Percentiles rank a stretch among this genome's conserved stretches.
These are phyloP conservation scores for Termitomyces sp. DNA, from an alignment of 768 basidiomycete species.

Conservation along the genomic window DNA sequence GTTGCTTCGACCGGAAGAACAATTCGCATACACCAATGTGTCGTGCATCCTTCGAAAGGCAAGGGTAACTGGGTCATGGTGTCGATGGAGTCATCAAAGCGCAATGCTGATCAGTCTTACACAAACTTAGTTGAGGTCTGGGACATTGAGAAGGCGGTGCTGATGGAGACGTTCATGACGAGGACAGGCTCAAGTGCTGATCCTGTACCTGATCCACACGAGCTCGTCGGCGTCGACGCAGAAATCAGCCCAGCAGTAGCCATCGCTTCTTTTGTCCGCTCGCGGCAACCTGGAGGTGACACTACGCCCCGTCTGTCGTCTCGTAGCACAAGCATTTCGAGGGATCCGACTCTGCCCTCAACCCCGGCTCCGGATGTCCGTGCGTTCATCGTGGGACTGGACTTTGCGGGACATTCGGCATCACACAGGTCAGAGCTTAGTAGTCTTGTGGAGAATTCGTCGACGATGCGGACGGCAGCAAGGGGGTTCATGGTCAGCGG, in stretches of 20 bases:
- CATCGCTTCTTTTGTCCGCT: slow-evolving; percentile 77
- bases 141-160: slow-evolving; percentile 80
- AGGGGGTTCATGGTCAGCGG: slow-evolving; percentile 83
- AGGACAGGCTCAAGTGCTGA: slow-evolving; percentile 46
- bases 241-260: slow-evolving; percentile 67
- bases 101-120: slow-evolving; percentile 37
- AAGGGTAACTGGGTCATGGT: slow-evolving; percentile 91
- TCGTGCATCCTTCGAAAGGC: slow-evolving; percentile 83
- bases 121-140: slow-evolving; percentile 78
- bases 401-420: slow-evolving; percentile 70
- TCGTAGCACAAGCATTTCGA: slow-evolving; percentile 28
- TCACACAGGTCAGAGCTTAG: slow-evolving; percentile 50
- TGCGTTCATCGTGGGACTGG: slow-evolving; percentile 65
- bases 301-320: slow-evolving; percentile 30
- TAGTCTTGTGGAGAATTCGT: slow-evolving; percentile 37
- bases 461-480: slow-evolving; percentile 35
- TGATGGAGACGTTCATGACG: slow-evolving; percentile 80
- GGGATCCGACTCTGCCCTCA: slow-evolving; percentile 31
- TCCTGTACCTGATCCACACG: slow-evolving; percentile 50
- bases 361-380: slow-evolving; percentile 66
- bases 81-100: slow-evolving; percentile 57
- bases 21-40: slow-evolving; percentile 68
- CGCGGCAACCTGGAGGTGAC: slow-evolving; percentile 41
- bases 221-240: slow-evolving; percentile 49
- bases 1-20: slow-evolving; percentile 47